Conservation (phyloP, 805 yeast species). For the Candida piceae region DNA sequence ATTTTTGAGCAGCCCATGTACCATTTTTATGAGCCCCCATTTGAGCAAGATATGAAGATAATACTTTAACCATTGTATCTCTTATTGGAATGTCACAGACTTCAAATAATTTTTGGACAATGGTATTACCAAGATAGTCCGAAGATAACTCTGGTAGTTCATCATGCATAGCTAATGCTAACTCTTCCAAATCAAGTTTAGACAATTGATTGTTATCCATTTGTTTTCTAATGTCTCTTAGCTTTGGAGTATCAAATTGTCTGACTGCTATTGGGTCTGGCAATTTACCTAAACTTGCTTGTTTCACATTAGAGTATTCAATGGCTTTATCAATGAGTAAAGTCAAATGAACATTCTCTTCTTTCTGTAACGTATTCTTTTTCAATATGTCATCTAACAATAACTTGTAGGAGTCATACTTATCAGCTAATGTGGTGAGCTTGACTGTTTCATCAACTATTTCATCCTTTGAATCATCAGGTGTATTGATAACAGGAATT, state of each 20-base stretch:
- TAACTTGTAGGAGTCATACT: slow-evolving; percentile 15
- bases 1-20: slow-evolving; percentile 98
- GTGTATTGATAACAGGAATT: slow-evolving; percentile 7
- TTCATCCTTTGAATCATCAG: slow-evolving; percentile 12
- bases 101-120: slow-evolving; percentile 86
- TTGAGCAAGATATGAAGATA: slow-evolving; percentile 78
- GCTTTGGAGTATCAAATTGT: slow-evolving; percentile 80
- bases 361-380: slow-evolving; percentile 33
- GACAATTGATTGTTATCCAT: slow-evolving; percentile 52
- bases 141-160: slow-evolving; percentile 88
- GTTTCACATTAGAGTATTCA: slow-evolving; percentile 38
- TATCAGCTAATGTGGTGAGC: slow-evolving; percentile 19
- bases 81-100: slow-evolving; percentile 64
- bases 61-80: slow-evolving; percentile 72
- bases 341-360: slow-evolving; percentile 39
- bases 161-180: slow-evolving; percentile 76
- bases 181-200: slow-evolving; percentile 67
- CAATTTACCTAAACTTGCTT: slow-evolving; percentile 61
- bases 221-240: slow-evolving; percentile 79
- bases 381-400: slow-evolving; percentile 12
- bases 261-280: slow-evolving; percentile 69
- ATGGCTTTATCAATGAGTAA: slow-evolving; percentile 42
- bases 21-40: slow-evolving; percentile 97
- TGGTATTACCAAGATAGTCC: slow-evolving; percentile 93
- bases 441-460: slow-evolving; percentile 8